A percentile compares a stretch with the other conserved stretches of the same genome.
These are phyloP conservation scores for Bipolaris gigantea DNA, from an alignment of 2,329 filamentous ascomycete genomes.

Conservation along the genomic window DNA sequence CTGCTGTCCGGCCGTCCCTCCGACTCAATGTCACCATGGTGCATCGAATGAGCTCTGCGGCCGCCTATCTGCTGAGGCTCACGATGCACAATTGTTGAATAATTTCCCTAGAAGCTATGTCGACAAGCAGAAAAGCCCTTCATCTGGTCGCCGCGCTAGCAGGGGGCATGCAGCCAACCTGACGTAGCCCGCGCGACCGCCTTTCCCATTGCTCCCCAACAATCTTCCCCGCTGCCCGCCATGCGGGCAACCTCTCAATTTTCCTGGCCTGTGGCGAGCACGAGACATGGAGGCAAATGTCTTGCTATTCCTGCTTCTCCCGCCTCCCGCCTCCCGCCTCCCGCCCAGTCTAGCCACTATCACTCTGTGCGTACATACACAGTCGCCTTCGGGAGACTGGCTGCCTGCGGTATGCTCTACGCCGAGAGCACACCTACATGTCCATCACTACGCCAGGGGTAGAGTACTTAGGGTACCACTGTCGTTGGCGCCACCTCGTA, in stretches of 20 bases:
- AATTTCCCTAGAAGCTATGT: conserved; percentile 26
- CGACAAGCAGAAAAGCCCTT: conserved; percentile 24
- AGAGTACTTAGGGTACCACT: no score
- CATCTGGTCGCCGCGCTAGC: conserved; percentile 22
- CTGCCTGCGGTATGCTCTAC: no score
- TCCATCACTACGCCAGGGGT: no score
- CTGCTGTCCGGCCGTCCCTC: neutral
- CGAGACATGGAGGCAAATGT: conserved; percentile 3
- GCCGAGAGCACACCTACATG: no score
- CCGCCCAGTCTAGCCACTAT: neutral
- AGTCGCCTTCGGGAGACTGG: neutral
- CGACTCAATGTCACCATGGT: neutral
- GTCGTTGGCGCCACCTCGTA: conserved; percentile 4
- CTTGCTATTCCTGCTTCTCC: neutral
- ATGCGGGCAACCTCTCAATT: conserved; percentile 4
- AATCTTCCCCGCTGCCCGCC: conserved; percentile 25
- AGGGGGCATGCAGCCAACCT: conserved; percentile 16
- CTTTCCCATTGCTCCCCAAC: conserved; percentile 25
- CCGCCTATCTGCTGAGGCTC: conserved; percentile 8
- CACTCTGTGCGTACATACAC: neutral
- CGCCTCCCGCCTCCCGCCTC: neutral
- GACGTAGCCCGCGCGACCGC: conserved; percentile 17
- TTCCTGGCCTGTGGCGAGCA: conserved; percentile 23
- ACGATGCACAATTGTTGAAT: conserved; percentile 38
- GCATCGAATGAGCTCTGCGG: conserved; percentile 7